Base-by-base conservation (phyloP, 2,329 filamentous ascomycete species). In the Capronia epimyces region DNA sequence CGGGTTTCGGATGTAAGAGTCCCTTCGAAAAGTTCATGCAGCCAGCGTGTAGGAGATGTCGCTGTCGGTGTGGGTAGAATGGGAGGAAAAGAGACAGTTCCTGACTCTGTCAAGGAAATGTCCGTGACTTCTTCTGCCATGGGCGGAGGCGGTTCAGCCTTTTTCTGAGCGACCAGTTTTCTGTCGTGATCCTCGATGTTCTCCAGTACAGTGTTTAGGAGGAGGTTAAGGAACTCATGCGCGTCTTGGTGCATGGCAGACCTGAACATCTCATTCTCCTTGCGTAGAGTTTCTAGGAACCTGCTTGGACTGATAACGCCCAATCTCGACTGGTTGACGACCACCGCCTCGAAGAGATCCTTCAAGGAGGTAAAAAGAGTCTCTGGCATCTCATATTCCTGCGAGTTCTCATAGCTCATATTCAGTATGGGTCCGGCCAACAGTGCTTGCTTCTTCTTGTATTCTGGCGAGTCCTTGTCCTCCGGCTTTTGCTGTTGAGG, bases 181-280 rank as follows among this genome's bases (percentile, higher is more conserved):
- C 81, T 84, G 21, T 89, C 86, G 62, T 90, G 88, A n/a, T 82
- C 79, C 70, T 98, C 93, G 21, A 98, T 89, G 63, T 91, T 95
- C 42, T 89, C 81, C 46, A 98, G 91, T 27, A 98, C 87, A 65
- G 95, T 87, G 67, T 98, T 98, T n/a, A 98, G 75, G 2, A 98
- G 78, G 25, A 97, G 74, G 53, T 95, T 95, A 62, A 97, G 81
- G 61, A 98, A 98, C 66, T 98, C 93, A 68, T 98, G 93, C 1
- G 93, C 93, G 66, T 98, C 93, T 67, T 98, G 93, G 68, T 98
- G 93, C 87, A 96, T 95, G 3, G 90, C 87, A 32, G 89, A 91
- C 52, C 89, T 83, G 64, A 98, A 98, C 85, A 95, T 90, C 68
- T 98, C 93, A 66, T 98, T 95, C 62, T 97, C 89, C 56, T 87